Conservation (phyloP, 257 asterid genomes). For the Fraxinus anomala region DNA sequence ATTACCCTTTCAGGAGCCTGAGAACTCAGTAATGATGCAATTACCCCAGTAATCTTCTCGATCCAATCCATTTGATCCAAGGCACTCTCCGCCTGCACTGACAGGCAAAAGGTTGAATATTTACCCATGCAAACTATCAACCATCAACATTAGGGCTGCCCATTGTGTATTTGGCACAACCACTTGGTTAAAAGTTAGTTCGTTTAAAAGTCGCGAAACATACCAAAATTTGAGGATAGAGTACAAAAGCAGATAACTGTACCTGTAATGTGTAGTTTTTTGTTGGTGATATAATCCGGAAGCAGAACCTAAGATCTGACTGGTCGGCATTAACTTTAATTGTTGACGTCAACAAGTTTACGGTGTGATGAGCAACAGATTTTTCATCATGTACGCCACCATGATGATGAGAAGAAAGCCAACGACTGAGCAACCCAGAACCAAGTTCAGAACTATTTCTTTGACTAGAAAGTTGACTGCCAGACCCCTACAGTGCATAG, state of each 20-base stretch:
- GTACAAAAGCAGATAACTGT: constrained; percentile 31
- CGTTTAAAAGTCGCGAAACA: constrained; percentile 3
- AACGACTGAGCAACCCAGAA: constrained; percentile 92
- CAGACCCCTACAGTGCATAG: constrained; percentile 62
- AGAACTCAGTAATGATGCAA: constrained; percentile 92
- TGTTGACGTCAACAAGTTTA: constrained; percentile 91
- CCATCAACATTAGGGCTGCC: constrained; percentile 21
- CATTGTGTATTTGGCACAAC: background rate
- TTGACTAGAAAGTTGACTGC: constrained; percentile 81
- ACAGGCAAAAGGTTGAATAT: constrained; percentile 31
- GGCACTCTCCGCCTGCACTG: constrained; percentile 94
- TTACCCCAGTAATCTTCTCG: constrained; percentile 97
- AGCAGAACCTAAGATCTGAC: constrained; percentile 96
- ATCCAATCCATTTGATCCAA: constrained; percentile 99
- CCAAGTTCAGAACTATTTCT: constrained; percentile 97
- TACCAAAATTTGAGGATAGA: constrained; percentile 17
- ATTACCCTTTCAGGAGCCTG: constrained; percentile 96
- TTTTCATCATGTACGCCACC: constrained; percentile 99
- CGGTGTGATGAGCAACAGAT: constrained; percentile 99
- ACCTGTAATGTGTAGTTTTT: constrained; percentile 98
- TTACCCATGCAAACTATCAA: constrained; percentile 29
- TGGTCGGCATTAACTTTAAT: constrained; percentile 98
- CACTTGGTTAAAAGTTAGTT: background rate
- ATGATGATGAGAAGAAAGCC: constrained; percentile 95
- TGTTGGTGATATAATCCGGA: constrained; percentile 95